Percentiles rank a stretch among this genome's conserved stretches.
Conservation (phyloP, 208 protist genomes). For the Leishmania tarentolae region DNA sequence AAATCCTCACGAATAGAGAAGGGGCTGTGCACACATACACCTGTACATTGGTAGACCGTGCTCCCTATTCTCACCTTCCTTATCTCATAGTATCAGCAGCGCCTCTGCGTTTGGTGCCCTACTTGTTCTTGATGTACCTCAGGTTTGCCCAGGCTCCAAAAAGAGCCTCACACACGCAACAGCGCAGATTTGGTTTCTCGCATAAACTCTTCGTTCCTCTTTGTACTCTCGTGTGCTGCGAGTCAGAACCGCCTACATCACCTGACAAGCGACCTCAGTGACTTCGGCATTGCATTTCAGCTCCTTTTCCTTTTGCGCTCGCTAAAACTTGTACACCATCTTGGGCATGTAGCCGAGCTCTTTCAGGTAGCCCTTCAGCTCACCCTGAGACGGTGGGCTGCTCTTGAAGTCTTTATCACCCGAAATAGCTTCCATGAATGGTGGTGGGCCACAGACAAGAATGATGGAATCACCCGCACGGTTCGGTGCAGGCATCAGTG, state of each 20-base stretch:
- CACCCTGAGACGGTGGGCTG: constrained; percentile 76
- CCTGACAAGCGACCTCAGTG: not conserved
- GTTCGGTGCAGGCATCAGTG: constrained; percentile 84
- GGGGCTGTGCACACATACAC: not conserved
- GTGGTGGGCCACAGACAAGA: constrained; percentile 86
- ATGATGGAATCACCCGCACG: constrained; percentile 81
- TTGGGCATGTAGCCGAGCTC: constrained; percentile 87
- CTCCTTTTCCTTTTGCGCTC: not conserved
- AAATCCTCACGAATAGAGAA: not conserved
- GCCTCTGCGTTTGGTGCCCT: not conserved
- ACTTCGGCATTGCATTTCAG: not conserved
- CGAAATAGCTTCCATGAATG: constrained; percentile 87
- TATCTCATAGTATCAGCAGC: not conserved
- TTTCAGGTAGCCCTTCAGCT: constrained; percentile 85
- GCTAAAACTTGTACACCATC: constrained; percentile 93
- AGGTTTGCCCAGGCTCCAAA: not conserved
- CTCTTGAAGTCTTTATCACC: constrained; percentile 90
- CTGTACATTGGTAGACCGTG: not conserved
- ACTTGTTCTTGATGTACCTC: not conserved
- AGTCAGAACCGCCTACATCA: not conserved
- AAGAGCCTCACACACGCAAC: not conserved
- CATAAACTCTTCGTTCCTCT: not conserved
- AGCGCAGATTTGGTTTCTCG: no score
- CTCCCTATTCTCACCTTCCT: not conserved
- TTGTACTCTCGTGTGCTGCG: not conserved